Base-by-base conservation (phyloP, 768 basidiomycete species). In the Leccinum ochraceum region DNA sequence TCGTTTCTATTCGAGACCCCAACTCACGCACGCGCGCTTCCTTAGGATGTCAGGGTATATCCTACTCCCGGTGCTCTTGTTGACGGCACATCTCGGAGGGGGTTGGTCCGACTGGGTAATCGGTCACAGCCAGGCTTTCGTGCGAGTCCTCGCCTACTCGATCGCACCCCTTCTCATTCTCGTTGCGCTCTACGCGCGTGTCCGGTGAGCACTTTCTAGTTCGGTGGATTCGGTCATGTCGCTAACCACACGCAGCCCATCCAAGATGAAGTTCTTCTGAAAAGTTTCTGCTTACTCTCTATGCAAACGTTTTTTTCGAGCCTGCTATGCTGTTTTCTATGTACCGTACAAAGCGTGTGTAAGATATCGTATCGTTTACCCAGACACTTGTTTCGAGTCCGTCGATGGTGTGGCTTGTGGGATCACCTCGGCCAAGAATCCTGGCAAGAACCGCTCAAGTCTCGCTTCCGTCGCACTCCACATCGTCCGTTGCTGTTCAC, bases 391-490 rank as follows among this genome's bases (percentile, higher is more conserved):
- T 51, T 57, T 65, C 39, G 58, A 65, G 17, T 73, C 66, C 6
- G 26, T 57, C n/a, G 54, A 52, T 11, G 67, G 53, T n/a, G 20
- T 8, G 11, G 36, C 54, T 7, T 62, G 57, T 3, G 81, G 73
- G 62, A 94, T 81, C 30, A 92, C 81, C 51, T 90, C 87, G 17
- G 79, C 77, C 63, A 98, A 76, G 76, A 98, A 95, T 20, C 94
- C 92, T 16, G 96, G 96, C 59, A 98, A 77, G 78, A 98, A 95
- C 44, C 88, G 84, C 66, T 96, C 94, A 67, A 98, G 85, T 62
- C 94, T 82, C 64, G 93, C 90, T 60, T 89, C 85, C 2, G 95
- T 95, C 26, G 87, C 84, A 13, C 82, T 81, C 95, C 95, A 99
- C 36, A 98, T 76, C 3, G 83, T 87, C 62, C 80, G 81, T 71